Conservation (phyloP, 768 basidiomycete species). For the Suillus spraguei region DNA sequence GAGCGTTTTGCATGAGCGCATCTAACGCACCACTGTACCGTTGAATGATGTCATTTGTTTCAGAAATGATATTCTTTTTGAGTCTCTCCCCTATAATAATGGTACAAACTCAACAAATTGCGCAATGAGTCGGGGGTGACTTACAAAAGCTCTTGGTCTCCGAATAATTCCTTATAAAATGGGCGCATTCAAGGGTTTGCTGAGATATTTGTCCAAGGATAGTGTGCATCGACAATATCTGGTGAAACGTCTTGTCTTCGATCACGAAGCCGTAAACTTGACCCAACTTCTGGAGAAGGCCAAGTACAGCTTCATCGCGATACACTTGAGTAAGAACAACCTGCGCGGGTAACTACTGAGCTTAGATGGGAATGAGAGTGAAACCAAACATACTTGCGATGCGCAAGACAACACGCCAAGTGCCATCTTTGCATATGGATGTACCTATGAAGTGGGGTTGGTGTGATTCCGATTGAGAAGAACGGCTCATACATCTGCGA, state of each 20-base stretch:
- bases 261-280: conserved; percentile 12
- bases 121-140: background rate
- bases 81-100: conserved; percentile 3
- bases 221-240: conserved; percentile 3
- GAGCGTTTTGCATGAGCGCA: conserved; percentile 9
- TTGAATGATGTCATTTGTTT: background rate
- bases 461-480: background rate
- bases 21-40: conserved; percentile 5
- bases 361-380: background rate
- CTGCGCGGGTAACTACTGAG: background rate
- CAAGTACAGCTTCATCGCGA: conserved; percentile 7
- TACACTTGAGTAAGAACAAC: conserved; percentile 4
- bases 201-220: conserved; percentile 10
- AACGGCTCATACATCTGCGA: background rate
- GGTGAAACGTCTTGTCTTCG: conserved; percentile 1
- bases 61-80: background rate
- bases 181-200: conserved; percentile 10
- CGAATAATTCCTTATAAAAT: conserved; percentile 14
- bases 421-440: conserved; percentile 14
- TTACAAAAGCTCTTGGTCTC: conserved; percentile 14
- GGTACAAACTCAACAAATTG: background rate
- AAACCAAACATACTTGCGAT: conserved; percentile 1
- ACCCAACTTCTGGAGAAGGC: conserved; percentile 11
- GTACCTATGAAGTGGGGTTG: background rate
- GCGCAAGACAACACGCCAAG: conserved; percentile 6